Base-by-base conservation (phyloP, 2,329 filamentous ascomycete species). In the Pleurostoma richardsiae region DNA sequence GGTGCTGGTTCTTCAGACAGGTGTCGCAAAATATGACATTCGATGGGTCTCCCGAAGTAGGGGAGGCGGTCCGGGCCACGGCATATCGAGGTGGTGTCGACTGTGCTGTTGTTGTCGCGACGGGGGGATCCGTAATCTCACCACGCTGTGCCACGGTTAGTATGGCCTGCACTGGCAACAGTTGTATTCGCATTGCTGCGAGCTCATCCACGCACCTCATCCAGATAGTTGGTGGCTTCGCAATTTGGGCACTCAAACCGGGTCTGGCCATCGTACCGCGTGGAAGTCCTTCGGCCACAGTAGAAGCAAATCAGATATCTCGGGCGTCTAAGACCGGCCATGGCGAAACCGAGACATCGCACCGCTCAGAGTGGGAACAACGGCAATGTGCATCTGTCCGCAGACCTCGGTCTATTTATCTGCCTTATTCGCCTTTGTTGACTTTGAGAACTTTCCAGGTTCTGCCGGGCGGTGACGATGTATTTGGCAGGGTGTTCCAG, bases 1-100 rank as follows among this genome's bases (percentile, higher is more conserved):
- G 74, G 47, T 88, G 83, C 63, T 99, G 94, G 64, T 99, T 97
- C 64, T 90, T 89, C 44, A 91, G 70, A 59, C 94, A 99, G 46
- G 78, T 86, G 42, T 78, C 69, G 74, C 94, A 99, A 60, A 82
- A 86, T 51, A 76, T 70, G 45, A 57, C 61, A 47, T 70, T 62
- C 29, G 60, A 54, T 4, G 59, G 48, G 31, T 49, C 52, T 52
- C 52, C 61, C 55, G 56, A 67, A 60, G 58, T 59, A 53, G 54
- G 66, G 47, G 64, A 57, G 10, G 61, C 55, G 49, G 71, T 54
- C 52, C 68, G 68, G 41, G 70, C 58, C 44, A 72, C 68, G 44
- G 72, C 77, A 62, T 73, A 83, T 48, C 69, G 66, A n/a, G 38
- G 63, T 59, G 50, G 67, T 61, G 46, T 70, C 62, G 57, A 70